Conservation (phyloP, 2,329 filamentous ascomycete genomes). For the Apiospora kogelbergensis region DNA sequence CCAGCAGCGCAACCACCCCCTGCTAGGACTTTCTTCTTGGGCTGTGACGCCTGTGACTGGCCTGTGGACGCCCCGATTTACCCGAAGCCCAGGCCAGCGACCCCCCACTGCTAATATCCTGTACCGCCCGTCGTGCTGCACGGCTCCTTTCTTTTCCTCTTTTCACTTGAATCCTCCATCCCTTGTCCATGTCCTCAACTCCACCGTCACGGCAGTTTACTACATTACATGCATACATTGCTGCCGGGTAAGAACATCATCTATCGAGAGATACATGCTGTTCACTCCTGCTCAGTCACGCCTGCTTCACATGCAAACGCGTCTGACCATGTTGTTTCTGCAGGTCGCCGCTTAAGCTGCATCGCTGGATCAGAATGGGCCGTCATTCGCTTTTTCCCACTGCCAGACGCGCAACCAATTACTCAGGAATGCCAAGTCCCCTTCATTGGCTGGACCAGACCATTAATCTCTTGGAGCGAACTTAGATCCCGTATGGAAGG, state of each 20-base stretch:
- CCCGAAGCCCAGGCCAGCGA: background rate
- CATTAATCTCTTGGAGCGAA: background rate
- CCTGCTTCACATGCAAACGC: background rate
- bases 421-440: background rate
- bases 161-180: background rate
- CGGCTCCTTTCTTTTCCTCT: background rate
- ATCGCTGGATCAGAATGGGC: background rate
- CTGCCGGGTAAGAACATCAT: background rate
- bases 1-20: background rate
- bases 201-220: background rate
- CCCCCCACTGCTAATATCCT: background rate
- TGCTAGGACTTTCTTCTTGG: background rate
- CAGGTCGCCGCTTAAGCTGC: background rate
- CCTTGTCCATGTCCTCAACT: background rate
- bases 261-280: background rate
- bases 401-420: background rate
- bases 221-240: background rate
- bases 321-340: background rate
- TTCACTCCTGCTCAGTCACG: background rate
- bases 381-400: background rate
- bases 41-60: background rate
- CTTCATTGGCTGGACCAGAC: background rate
- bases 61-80: background rate
- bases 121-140: background rate
- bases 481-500: background rate